Evolutionary conservation across 805 yeast species (phyloP), one percentile per base, ranked within the genome.

Genomic region (Starmerella kuoi): DNA sequence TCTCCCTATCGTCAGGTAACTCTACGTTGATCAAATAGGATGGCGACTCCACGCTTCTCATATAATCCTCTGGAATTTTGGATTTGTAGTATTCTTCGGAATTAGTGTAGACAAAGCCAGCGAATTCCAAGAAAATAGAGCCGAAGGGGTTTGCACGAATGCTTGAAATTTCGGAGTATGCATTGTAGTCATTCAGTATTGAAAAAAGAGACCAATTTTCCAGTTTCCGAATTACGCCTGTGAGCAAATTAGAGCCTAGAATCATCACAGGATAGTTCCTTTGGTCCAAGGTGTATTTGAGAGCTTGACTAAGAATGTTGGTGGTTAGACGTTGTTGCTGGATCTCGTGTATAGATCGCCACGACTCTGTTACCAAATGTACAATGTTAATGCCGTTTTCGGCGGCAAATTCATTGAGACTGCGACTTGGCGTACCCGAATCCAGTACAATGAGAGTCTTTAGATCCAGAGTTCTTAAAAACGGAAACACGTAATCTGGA

Each of bases 131-230:
- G 52, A 81, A 85, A 3, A 78, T 78, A 56, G 87, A 95, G 18
- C 85, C 83, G 50, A 72, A 74, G 57, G 85, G 86, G 53, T 77
- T 37, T n/a, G 38, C 20, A 12, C 40, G 40, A 8, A 14, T 36
- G 12, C 35, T 85, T 35, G 79, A 69, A 50, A 73, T 74, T 24
- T 85, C 81, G 18, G 83, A 68, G 59, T 76, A 82, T 7, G 82
- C 67, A 40, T 95, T 66, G 61, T 85, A 91, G 59, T 88, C 97
- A 53, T 79, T 79, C 19, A 86, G 72, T 4, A 88, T 75, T 17
- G 93, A 78, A 20, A 87, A 75, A 56, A 80, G 79, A 52, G 77
- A 79, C 97, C 96, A 88, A 61, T 80, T 80, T 60, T 84, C 91
- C 31, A 87, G 67, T 57, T 79, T 77, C 39, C 98, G 67, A 26